Evolutionary conservation across 2,329 filamentous ascomycete species (phyloP).

Genomic region (Cladosporium sp.): DNA sequence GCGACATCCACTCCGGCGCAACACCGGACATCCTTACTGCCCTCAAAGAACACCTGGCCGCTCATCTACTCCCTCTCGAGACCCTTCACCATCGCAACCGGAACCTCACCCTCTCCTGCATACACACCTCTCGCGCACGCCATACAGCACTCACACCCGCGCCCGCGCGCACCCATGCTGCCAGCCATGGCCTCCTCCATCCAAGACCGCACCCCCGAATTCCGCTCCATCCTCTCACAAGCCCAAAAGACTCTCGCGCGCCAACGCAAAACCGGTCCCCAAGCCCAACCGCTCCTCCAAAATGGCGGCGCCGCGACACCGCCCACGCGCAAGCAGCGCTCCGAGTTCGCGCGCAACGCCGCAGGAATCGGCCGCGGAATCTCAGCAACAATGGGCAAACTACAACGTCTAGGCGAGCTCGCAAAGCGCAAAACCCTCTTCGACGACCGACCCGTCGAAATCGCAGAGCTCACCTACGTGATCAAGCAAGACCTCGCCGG

Average conservation of each 20-base stretch:
- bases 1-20: neutral
- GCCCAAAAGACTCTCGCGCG: constrained; percentile 68
- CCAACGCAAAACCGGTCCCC: constrained; percentile 72
- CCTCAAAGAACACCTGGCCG: constrained; percentile 17
- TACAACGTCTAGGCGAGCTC: constrained; percentile 89
- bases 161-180: constrained; percentile 21
- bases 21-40: neutral
- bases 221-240: constrained; percentile 84
- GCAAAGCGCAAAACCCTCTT: constrained; percentile 97
- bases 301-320: constrained; percentile 52
- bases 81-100: neutral
- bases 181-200: constrained; percentile 66
- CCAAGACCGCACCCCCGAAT: constrained; percentile 95
- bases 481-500: constrained; percentile 95
- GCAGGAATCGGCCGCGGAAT: constrained; percentile 92
- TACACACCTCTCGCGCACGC: neutral
- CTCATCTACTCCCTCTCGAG: neutral
- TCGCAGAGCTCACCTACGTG: constrained; percentile 93
- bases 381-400: constrained; percentile 86
- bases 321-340: constrained; percentile 54
- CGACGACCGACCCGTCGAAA: constrained; percentile 93
- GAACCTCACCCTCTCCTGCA: neutral
- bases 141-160: neutral
- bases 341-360: constrained; percentile 89
- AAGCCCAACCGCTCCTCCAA: constrained; percentile 70